Evolutionary conservation across 805 yeast species (phyloP).

Genomic region (Pichia nanzhaoensis): DNA sequence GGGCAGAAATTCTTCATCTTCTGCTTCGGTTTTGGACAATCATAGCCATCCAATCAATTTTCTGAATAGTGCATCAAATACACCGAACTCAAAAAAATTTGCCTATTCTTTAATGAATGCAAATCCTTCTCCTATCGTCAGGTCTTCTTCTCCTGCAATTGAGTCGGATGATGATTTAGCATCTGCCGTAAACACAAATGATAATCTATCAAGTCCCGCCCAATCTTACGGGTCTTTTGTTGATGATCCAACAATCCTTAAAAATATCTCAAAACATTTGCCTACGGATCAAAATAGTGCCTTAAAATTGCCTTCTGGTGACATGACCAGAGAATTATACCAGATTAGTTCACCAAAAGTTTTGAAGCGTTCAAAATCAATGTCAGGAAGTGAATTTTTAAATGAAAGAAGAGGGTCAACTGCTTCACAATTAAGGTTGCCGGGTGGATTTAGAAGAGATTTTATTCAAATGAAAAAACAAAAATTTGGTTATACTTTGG

Average conservation of each 20-base stretch:
- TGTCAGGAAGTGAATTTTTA: slow-evolving; percentile 23
- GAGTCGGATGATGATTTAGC: slow-evolving; percentile 14
- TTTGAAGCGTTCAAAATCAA: slow-evolving; percentile 25
- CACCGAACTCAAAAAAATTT: slow-evolving; percentile 7
- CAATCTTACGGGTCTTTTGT: slow-evolving; percentile 22
- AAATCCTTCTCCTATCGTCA: background rate
- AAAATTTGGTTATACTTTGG: slow-evolving; percentile 25
- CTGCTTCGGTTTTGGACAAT: slow-evolving; percentile 14
- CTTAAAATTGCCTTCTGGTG: slow-evolving; percentile 41
- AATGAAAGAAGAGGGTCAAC: slow-evolving; percentile 49
- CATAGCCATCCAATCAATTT: background rate
- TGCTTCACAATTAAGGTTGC: slow-evolving; percentile 66
- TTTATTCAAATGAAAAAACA: slow-evolving; percentile 37
- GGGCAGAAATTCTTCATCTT: slow-evolving; percentile 19
- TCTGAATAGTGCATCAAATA: background rate
- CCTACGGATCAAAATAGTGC: slow-evolving; percentile 29
- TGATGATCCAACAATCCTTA: slow-evolving; percentile 32
- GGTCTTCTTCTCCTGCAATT: slow-evolving; percentile 18
- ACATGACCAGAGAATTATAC: slow-evolving; percentile 44
- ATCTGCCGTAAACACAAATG: background rate
- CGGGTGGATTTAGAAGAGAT: slow-evolving; percentile 79
- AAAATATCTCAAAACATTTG: slow-evolving; percentile 33
- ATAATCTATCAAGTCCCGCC: background rate
- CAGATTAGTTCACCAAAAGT: slow-evolving; percentile 17
- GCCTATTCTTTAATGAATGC: background rate